Conservation (phyloP, 257 asterid genomes). For the Galeopsis tetrahit region DNA sequence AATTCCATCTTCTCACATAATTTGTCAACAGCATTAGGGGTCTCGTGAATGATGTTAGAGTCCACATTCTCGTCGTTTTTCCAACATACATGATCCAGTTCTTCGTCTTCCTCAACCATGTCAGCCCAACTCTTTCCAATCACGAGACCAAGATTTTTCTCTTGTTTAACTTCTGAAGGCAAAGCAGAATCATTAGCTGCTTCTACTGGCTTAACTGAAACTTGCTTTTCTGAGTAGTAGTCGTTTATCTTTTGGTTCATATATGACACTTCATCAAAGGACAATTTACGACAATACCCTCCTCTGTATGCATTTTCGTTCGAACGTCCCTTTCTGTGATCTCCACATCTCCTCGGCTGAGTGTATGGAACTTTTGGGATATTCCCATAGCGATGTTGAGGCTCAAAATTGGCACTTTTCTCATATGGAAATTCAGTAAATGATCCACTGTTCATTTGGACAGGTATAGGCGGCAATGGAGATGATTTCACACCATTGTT, state of each 20-base stretch:
- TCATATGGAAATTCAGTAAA: conserved; percentile 37
- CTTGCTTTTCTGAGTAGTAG: neutral
- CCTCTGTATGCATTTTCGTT: neutral
- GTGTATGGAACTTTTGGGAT: conserved; percentile 52
- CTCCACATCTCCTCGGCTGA: conserved; percentile 52
- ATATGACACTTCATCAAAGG: neutral
- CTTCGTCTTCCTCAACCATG: conserved; percentile 22
- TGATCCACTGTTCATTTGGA: conserved; percentile 28
- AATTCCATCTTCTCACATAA: neutral
- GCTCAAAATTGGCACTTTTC: conserved; percentile 38
- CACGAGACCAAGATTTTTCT: neutral
- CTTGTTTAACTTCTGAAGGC: neutral
- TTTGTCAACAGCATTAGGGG: neutral
- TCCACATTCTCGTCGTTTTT: conserved; percentile 7
- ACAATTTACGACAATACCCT: neutral
- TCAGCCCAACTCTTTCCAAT: conserved; percentile 1
- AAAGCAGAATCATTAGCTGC: neutral
- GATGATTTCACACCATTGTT: conserved; percentile 12
- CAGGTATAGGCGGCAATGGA: conserved; percentile 27
- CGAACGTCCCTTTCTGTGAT: conserved; percentile 14
- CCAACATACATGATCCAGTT: neutral
- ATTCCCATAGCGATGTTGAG: conserved; percentile 20
- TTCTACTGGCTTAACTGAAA: neutral
- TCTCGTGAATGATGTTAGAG: neutral
- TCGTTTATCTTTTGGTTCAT: neutral